Base-by-base conservation (phyloP, 495 filamentous ascomycete genomes). In the Filosporella fistucella region DNA sequence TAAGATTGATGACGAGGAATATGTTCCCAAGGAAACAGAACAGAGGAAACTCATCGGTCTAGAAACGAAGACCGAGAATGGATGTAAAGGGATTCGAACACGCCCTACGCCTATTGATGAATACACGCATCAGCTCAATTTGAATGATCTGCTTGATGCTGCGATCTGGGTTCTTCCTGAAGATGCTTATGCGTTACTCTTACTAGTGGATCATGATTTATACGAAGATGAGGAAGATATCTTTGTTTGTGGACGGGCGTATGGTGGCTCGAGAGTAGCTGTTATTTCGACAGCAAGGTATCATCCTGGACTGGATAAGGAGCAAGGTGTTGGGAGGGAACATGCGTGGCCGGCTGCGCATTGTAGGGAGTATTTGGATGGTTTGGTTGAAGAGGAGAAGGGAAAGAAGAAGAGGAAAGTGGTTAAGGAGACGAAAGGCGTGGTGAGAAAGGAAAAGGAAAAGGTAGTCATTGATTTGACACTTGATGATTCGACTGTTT, bases 201-300 rank as follows among this genome's bases (percentile, higher is more conserved):
- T 87, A 41, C 53, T 86, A 4, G 61, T 78, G 0, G 55, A 80
- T 14, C 76, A 83, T 16, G 84, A 88, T 56, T 57, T 86, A 30
- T 86, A 78, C 58, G 81, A 86, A 56, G 74, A 77, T 53, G 77
- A 82, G 3, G 74, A 84, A 3, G 84, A 86, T 47, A 75, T 77
- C 23, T 86, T 85, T 49, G 79, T 74, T 47, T 85, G 82, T 54
- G 84, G 82, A 2, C 67, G 78, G 22, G 82, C 84, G 14, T 86
- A 84, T 50, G 84, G 82, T 12, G 78, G 72, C 1, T 77, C 72
- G 49, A 64, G 84, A 4, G 68, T 86, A 4, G 67, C 71, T 1
- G 75, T 85, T 5, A 78, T 86, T 1, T 79, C 75, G 0, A 71
- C 64, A 10, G 72, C 81, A 3, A 61, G 83, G 45, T 86, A 87